phyloP scores from a whole-genome alignment of 2,329 filamentous ascomycete genomes.

The Stachybotrys chlorohalonatus region DNA sequence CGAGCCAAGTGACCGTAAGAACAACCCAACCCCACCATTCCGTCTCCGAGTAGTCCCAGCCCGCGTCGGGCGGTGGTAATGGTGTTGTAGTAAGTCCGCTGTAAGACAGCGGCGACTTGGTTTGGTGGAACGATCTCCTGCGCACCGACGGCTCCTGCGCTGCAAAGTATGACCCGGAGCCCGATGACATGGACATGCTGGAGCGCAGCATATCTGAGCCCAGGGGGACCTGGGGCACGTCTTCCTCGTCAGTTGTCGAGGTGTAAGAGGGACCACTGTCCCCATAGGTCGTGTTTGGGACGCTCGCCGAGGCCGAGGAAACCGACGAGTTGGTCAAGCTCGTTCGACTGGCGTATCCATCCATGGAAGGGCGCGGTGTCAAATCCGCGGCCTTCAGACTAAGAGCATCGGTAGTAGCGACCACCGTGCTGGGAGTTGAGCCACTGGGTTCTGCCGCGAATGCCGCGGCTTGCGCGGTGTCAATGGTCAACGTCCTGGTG shows the following conservation, averaged over 20 bases:
- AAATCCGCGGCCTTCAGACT: slow-evolving; percentile 39
- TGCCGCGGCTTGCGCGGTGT: slow-evolving; percentile 23
- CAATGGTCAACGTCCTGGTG: slow-evolving; percentile 33
- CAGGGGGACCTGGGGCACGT: slow-evolving; percentile 56
- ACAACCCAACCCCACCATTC: slow-evolving; percentile 99
- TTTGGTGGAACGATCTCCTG: slow-evolving; percentile 39
- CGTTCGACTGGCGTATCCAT: slow-evolving; percentile 31
- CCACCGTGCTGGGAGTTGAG: slow-evolving; percentile 10
- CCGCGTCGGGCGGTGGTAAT: slow-evolving; percentile 37
- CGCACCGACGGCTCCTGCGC: slow-evolving; percentile 30
- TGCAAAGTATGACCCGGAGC: slow-evolving; percentile 55
- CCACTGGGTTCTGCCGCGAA: slow-evolving; percentile 9
- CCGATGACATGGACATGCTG: slow-evolving; percentile 39
- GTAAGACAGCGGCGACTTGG: slow-evolving; percentile 53
- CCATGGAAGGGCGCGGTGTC: slow-evolving; percentile 36
- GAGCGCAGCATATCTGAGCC: slow-evolving; percentile 33
- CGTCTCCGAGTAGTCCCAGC: slow-evolving; percentile 89
- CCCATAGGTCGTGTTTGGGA: slow-evolving; percentile 6
- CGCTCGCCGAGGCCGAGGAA: slow-evolving; percentile 8
- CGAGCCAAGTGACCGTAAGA: slow-evolving; percentile 81
- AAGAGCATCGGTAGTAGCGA: slow-evolving; percentile 20
- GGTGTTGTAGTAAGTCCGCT: slow-evolving; percentile 41
- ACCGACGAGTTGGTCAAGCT: slow-evolving; percentile 10
- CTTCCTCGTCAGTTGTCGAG: slow-evolving; percentile 73
- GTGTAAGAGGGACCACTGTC: slow-evolving; percentile 34